A percentile compares a stretch with the other conserved stretches of the same genome.
These are phyloP conservation scores for Puccinia hordei DNA, from an alignment of 1,284 basidiomycete species.

Conservation along the genomic window DNA sequence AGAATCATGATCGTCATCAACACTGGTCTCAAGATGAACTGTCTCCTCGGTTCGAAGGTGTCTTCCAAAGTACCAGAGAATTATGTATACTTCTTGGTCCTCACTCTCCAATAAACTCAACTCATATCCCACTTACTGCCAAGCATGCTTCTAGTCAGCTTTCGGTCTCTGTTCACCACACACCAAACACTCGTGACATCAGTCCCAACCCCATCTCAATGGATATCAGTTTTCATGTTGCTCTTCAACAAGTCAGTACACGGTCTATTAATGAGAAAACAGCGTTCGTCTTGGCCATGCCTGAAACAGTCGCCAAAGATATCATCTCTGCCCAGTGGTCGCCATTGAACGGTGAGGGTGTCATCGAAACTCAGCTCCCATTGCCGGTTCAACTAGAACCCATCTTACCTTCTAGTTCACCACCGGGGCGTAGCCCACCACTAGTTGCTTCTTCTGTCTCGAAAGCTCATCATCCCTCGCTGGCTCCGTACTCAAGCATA, in stretches of 20 bases:
- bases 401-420: slow-evolving; percentile 2
- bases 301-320: slow-evolving; percentile 12
- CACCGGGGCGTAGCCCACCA: background rate
- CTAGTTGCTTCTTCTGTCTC: background rate
- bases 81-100: slow-evolving; percentile 19
- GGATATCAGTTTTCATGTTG: slow-evolving; percentile 29
- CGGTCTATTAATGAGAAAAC: slow-evolving; percentile 17
- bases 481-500: background rate
- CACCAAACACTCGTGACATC: background rate
- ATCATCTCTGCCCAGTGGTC: slow-evolving; percentile 46
- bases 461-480: background rate
- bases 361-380: slow-evolving; percentile 37
- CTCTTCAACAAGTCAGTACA: slow-evolving; percentile 13
- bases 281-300: slow-evolving; percentile 31
- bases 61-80: slow-evolving; percentile 48
- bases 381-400: background rate
- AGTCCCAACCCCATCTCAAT: slow-evolving; percentile 6
- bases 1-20: background rate
- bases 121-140: slow-evolving; percentile 17
- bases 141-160: slow-evolving; percentile 28
- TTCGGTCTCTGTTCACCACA: slow-evolving; percentile 32
- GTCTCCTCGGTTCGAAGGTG: slow-evolving; percentile 38
- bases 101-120: background rate
- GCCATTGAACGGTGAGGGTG: slow-evolving; percentile 35
- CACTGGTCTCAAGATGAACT: slow-evolving; percentile 44